Evolutionary conservation across 106 monocot genomes (phyloP).

Genomic region (Gastrodia elata): DNA sequence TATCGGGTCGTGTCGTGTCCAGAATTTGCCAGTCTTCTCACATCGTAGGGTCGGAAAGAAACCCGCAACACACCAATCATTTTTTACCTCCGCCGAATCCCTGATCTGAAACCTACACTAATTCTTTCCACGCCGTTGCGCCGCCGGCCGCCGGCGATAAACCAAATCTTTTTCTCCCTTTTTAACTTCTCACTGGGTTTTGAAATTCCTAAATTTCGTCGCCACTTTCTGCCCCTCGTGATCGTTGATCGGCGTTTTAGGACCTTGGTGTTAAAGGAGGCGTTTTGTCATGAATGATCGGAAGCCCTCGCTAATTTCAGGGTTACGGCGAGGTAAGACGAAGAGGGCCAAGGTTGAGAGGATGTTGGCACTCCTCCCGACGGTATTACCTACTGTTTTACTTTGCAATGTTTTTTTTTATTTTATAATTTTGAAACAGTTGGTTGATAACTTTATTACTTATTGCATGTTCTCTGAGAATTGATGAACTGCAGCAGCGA

Average conservation of each 20-base stretch:
- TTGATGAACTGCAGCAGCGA: not conserved
- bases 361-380: slow-evolving; percentile 2
- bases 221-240: not conserved
- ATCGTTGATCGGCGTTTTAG: not conserved
- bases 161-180: too few species aligned
- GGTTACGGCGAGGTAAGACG: not conserved
- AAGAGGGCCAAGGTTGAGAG: slow-evolving; percentile 3
- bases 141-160: not conserved
- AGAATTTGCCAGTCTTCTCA: not conserved
- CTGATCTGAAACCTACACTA: not conserved
- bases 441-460: not conserved
- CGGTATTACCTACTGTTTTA: not conserved
- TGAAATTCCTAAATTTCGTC: not conserved
- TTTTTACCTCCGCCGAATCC: not conserved
- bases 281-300: not conserved
- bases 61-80: slow-evolving; percentile 8
- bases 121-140: not conserved
- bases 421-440: not conserved
- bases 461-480: not conserved
- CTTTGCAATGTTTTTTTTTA: not conserved
- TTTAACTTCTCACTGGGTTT: not conserved
- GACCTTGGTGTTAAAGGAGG: not conserved
- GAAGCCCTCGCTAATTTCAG: not conserved
- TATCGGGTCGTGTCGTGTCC: slow-evolving; percentile 7
- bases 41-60: slow-evolving; percentile 6